Base-by-base conservation (phyloP, 1,139 yeast genomes). In the Pichia terricola region DNA sequence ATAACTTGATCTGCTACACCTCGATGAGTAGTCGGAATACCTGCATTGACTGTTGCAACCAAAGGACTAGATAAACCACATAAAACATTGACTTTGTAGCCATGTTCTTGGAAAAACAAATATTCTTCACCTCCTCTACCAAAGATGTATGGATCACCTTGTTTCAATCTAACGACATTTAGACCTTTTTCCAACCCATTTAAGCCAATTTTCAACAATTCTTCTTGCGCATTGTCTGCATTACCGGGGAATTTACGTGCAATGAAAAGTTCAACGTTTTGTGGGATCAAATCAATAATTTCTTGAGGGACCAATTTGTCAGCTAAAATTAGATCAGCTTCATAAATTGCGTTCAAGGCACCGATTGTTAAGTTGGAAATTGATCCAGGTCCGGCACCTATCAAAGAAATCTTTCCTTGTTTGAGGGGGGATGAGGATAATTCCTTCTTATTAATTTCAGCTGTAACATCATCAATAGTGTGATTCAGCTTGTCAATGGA, bases 61-160 rank as follows among this genome's bases (percentile, higher is more conserved):
- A 91, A 70, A 0, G 96, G 94, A 4, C 96, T 86, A 2, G 96
- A 82, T 45, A 91, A 72, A 1, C 98, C 98, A 0, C 97, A 91
- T 11, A 89, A 59, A 1, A 91, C 95, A 3, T 62, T 58, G 5
- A 95, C 95, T 28, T 63, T 69, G 56, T 59, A 86, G 0, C 96
- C 96, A 50, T 81, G 75, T 16, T 66, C 56, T 32, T 70, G 59
- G 62, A 89, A 91, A 60, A 69, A 88, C 22, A 75, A 58, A 58
- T 63, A 86, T 59, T 91, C 98, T 64, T 91, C 97, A 34, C 96
- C 96, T 35, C 98, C 98, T 52, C 98, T 78, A 4, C 98, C 98
- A 61, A 87, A 91, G 33, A 91, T 85, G 63, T 87, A 91, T 5
- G 98, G 97, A 61, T 91, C 98, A 37, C 98, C 98, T 65, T 91